Evolutionary conservation across 768 basidiomycete genomes (phyloP).

Genomic region (Pisolithus orientalis): DNA sequence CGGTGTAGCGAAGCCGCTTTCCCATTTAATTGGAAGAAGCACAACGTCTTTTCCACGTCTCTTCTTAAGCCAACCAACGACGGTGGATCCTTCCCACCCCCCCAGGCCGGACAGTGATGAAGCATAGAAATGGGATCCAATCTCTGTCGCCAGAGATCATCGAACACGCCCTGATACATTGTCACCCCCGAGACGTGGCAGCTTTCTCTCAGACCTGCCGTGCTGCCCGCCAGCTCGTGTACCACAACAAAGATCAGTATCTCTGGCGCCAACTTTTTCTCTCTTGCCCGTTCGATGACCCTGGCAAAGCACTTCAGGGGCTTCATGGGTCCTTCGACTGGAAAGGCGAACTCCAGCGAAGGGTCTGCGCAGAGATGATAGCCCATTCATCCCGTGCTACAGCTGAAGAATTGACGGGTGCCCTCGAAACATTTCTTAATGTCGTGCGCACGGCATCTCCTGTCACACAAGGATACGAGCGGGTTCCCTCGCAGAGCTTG

Average conservation of each 20-base stretch:
- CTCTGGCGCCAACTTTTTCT: slow-evolving; percentile 69
- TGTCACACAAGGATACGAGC: slow-evolving; percentile 14
- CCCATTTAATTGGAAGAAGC: too few species aligned
- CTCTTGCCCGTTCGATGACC: slow-evolving; percentile 55
- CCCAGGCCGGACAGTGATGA: slow-evolving; percentile 1
- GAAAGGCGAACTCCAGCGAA: slow-evolving; percentile 32
- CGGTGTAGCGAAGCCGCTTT: too few species aligned
- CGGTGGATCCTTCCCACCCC: too few species aligned
- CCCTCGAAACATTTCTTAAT: slow-evolving; percentile 36
- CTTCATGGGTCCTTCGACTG: slow-evolving; percentile 22
- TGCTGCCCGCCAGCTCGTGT: slow-evolving; percentile 42
- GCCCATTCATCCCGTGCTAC: slow-evolving; percentile 13
- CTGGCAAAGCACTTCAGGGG: slow-evolving; percentile 30
- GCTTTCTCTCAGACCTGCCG: slow-evolving; percentile 52
- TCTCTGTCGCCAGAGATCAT: slow-evolving; percentile 52
- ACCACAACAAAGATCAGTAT: slow-evolving; percentile 44
- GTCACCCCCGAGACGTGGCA: slow-evolving; percentile 53
- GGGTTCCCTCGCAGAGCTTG: slow-evolving; percentile 33
- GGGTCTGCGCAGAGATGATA: slow-evolving; percentile 37
- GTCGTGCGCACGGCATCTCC: slow-evolving; percentile 34
- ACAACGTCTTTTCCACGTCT: neutral
- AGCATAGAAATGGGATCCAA: slow-evolving; percentile 15
- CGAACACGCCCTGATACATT: slow-evolving; percentile 51
- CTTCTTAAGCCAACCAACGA: too few species aligned
- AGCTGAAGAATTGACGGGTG: slow-evolving; percentile 23